Evolutionary conservation across 176 grass and related monocot genomes (phyloP), one percentile per base, ranked within the genome.

Genomic region (Stipa capillata): DNA sequence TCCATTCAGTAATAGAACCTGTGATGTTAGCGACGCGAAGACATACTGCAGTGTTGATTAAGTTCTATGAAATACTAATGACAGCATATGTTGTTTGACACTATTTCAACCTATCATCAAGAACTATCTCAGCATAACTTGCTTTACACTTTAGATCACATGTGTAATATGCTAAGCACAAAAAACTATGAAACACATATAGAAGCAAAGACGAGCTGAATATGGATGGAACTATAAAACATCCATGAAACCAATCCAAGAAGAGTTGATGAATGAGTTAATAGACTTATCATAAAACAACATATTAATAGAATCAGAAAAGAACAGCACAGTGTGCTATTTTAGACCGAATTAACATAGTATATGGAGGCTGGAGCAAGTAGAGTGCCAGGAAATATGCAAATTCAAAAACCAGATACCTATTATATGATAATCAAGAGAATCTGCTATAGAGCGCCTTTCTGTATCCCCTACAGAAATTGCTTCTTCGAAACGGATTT

Each of bases 401-500:
- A 68, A 92, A 71, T 73, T 68, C 29, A 50, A 84, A 65, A 6
- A 54, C 1, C 21, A 69, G 16, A 73, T 86, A 94, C 94, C 94
- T 78, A 97, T 86, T 23, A 54, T 50, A 65, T 53, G 89, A 66
- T 93, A 97, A 85, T 97, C 91, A 10, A 97, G 85, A 58, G 87
- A 89, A 49, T 94, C 89, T 60, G 82, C 91, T 41, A 92, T 50
- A 49, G 79, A 84, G 21, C 59, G 40, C 57, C 24, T 88, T 73
- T 86, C 72, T 62, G 76, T 73, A 32, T 84, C 89, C 37, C 84
- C 69, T 52, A 88, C 87, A 48, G 89, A 72, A 88, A 97, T 94
- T 51, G 94, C 91, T 83, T 97, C 94, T 77, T 97, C 91, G 32
- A 97, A 97, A 64, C 87, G 76, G 51, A 97, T 84, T 72, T 92